Percentiles rank a stretch among this genome's conserved stretches.
These are phyloP conservation scores for Diaporthe humulicola DNA, from an alignment of 2,329 filamentous ascomycete species.

Conservation along the genomic window DNA sequence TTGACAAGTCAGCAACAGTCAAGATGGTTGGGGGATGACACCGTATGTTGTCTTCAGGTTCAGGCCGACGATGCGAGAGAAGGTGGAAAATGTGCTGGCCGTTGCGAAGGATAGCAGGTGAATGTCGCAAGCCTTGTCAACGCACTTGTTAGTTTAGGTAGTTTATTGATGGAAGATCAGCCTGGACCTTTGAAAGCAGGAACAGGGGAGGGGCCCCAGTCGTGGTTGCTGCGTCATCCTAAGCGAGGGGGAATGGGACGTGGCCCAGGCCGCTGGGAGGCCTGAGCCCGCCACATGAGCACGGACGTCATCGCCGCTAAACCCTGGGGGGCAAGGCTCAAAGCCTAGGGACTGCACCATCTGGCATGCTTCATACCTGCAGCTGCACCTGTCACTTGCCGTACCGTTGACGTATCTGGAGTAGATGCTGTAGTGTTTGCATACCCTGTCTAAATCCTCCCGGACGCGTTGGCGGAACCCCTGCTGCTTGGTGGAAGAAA, in stretches of 20 bases:
- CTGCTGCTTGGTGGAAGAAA: background rate
- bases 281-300: constrained; percentile 38
- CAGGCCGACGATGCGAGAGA: background rate
- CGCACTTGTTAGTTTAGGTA: background rate
- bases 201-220: background rate
- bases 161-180: constrained; percentile 9
- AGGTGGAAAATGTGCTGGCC: background rate
- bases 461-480: background rate
- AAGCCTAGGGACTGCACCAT: background rate
- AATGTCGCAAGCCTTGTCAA: background rate
- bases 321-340: background rate
- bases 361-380: constrained; percentile 26
- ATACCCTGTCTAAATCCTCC: background rate
- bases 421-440: background rate
- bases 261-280: constrained; percentile 2
- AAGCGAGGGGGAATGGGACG: background rate
- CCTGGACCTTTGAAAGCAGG: constrained; percentile 23
- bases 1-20: constrained; percentile 39
- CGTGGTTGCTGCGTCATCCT: constrained; percentile 32
- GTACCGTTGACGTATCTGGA: background rate
- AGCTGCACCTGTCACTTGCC: constrained; percentile 15
- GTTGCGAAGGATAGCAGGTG: background rate
- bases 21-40: background rate
- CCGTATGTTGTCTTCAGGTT: background rate
- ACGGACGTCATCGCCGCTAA: constrained; percentile 34